phyloP scores from a whole-genome alignment of 1,284 basidiomycete species.

The Exsudoporus floridanus region DNA sequence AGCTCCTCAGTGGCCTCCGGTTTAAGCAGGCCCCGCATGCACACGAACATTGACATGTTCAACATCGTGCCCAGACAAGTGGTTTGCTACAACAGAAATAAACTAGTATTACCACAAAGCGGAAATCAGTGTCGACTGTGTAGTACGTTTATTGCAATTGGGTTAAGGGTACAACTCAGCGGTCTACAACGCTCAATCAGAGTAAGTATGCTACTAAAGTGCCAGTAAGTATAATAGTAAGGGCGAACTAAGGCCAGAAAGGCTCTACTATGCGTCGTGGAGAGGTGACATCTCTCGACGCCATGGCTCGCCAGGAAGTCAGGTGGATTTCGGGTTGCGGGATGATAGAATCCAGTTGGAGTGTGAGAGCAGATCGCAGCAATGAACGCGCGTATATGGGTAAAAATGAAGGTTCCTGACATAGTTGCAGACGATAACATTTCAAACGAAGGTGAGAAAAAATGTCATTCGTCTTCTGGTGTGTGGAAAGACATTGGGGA shows the following conservation, averaged over 20 bases:
- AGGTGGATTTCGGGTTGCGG: conserved; percentile 10
- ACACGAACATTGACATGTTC: conserved; percentile 39
- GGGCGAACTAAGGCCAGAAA: conserved; percentile 18
- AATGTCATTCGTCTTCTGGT: conserved; percentile 44
- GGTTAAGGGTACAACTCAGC: conserved; percentile 38
- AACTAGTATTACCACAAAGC: conserved; percentile 9
- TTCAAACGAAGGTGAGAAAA: conserved; percentile 26
- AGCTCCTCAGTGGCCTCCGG: conserved; percentile 67
- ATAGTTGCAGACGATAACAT: conserved; percentile 21
- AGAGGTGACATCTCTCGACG: neutral
- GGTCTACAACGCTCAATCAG: conserved; percentile 33
- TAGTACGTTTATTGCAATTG: conserved; percentile 27
- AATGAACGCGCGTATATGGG: conserved; percentile 30
- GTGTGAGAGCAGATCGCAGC: conserved; percentile 25
- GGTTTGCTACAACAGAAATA: conserved; percentile 9
- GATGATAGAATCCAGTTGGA: conserved; percentile 20
- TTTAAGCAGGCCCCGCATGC: conserved; percentile 66
- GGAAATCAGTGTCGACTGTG: conserved; percentile 13
- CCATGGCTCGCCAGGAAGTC: conserved; percentile 18
- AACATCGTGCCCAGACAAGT: neutral
- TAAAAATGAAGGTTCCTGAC: conserved; percentile 33
- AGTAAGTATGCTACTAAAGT: conserved; percentile 38
- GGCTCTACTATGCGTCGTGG: conserved; percentile 17
- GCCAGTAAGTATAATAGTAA: conserved; percentile 34
- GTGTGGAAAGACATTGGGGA: conserved; percentile 71